Evolutionary conservation across 192 early-diverging fungal genomes (phyloP), one percentile per base, ranked within the genome.

Genomic region (Lunasporangiospora selenospora): DNA sequence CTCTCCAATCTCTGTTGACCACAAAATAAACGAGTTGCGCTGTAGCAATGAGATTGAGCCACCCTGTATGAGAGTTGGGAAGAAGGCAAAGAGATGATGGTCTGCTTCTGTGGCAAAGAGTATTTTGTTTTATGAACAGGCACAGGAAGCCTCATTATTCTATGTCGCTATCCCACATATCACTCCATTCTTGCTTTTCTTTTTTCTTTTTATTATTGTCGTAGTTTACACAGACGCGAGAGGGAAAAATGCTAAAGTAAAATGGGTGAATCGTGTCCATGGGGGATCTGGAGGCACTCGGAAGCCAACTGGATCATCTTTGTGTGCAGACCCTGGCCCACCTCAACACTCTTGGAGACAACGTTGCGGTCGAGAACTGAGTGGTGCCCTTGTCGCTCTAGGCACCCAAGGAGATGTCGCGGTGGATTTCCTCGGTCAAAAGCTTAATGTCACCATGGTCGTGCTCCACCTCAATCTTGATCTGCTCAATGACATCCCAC

Each of bases 281-380:
- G 6, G n/a, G 93, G 88, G 47, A 95, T 65, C n/a, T 80, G 73
- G 34, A 95, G 83, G 3, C 86, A 87, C 62, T 94, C 87, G n/a
- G 93, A 90, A 16, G 90, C 90, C 37, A 95, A 78, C 80, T 90
- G 88, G 23, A 90, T 78, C 88, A 93, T 90, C 79, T 95, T 95
- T 15, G 93, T 95, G 60, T 94, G 89, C 57, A 95, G 66, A 8
- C 94, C 94, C 73, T 95, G 94, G 37, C 94, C 94, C 92, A 95
- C 93, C 61, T 95, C 92, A n/a, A 90, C 89, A 36, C 70, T 65
- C 69, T 56, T 61, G 38, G 69, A 73, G 12, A 73, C 69, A 55
- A 73, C 46, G 27, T 31, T 31, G 69, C 63, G 23, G 60, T 63
- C 9, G 69, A 73, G 55, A 53, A 58, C 42, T 73, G 69, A 23